Evolutionary conservation across 768 basidiomycete genomes (phyloP).

Genomic region (Mycena rebaudengoi): DNA sequence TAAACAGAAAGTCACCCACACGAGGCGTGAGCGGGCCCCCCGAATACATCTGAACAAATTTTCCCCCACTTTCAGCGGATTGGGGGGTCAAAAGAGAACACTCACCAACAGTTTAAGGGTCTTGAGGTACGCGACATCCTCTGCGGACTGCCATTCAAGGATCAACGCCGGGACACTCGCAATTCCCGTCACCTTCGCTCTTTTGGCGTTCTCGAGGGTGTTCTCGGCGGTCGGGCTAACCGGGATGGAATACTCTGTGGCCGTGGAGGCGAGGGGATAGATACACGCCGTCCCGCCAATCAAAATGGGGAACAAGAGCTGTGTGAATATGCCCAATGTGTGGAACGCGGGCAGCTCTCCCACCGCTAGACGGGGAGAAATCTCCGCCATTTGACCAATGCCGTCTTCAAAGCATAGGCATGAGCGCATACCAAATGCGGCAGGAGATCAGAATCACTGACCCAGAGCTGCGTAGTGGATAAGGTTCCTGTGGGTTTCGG

Average conservation of each 20-base stretch:
- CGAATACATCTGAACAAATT: constrained; percentile 33
- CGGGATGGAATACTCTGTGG: constrained; percentile 35
- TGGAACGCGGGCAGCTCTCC: constrained; percentile 51
- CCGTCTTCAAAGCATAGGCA: background rate
- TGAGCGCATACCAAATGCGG: background rate
- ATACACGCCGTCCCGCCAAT: constrained; percentile 34
- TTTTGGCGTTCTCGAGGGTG: constrained; percentile 43
- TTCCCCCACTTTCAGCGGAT: background rate
- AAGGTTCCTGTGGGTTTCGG: background rate
- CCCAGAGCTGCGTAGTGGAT: background rate
- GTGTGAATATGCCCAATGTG: constrained; percentile 37
- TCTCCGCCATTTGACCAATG: background rate
- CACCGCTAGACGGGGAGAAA: constrained; percentile 13
- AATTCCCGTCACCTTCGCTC: constrained; percentile 37
- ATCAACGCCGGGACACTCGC: constrained; percentile 49
- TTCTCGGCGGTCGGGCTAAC: constrained; percentile 48
- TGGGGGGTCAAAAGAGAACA: background rate
- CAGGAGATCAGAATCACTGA: background rate
- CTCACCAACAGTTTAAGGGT: constrained; percentile 37
- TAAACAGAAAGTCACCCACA: constrained; percentile 44
- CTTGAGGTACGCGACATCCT: constrained; percentile 37
- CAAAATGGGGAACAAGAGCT: constrained; percentile 40
- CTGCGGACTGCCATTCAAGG: constrained; percentile 46
- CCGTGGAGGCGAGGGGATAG: constrained; percentile 41
- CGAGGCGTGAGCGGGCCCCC: constrained; percentile 48